Evolutionary conservation across 2,329 filamentous ascomycete genomes (phyloP), one percentile per base, ranked within the genome.

Genomic region (Sporothrix schenckii): DNA sequence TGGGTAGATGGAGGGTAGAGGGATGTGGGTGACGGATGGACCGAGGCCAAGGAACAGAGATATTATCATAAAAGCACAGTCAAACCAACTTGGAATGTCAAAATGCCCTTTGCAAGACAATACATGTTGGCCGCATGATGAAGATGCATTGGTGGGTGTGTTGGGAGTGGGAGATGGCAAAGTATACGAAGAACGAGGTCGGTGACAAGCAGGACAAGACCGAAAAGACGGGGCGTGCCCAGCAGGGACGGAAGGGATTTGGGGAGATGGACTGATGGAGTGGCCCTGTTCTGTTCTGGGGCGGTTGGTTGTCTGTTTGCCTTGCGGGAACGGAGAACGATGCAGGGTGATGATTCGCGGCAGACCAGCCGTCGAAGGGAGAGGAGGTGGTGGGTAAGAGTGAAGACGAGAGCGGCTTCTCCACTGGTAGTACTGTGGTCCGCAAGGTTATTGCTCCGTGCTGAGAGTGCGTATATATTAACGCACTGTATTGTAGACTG

Each of bases 321-420:
- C 63, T 44, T 44, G 11, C 41, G 27, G 63, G 63, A 66, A 66
- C 63, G 63, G 44, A 65, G 61, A 65, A 50, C 47, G 63, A 52
- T 66, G 63, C 63, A 52, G 63, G 63, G 63, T 39, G 44, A 21
- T 66, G 63, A 53, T 66, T 53, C 63, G 63, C 63, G 63, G 44
- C 21, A 63, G 52, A 41, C n/a, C 39, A 44, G 58, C n/a, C 56
- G 34, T 61, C 56, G 11, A 47, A 63, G 58, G 58, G 56, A 44
- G 56, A 61, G 56, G 56, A 61, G 41, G 41, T 30, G 60, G 41
- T 49, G 21, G 13, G 41, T 6, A 60, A 63, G 58, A 27, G 11
- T 24, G 56, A 66, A 47, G 44, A 14, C 34, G 47, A 66, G 49
- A 13, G 44, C 63, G 44, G 47, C 44, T 52, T 47, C 47, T 52